Evolutionary conservation across 345 rosid species (phyloP).

Genomic region (Trapa bicornis): DNA sequence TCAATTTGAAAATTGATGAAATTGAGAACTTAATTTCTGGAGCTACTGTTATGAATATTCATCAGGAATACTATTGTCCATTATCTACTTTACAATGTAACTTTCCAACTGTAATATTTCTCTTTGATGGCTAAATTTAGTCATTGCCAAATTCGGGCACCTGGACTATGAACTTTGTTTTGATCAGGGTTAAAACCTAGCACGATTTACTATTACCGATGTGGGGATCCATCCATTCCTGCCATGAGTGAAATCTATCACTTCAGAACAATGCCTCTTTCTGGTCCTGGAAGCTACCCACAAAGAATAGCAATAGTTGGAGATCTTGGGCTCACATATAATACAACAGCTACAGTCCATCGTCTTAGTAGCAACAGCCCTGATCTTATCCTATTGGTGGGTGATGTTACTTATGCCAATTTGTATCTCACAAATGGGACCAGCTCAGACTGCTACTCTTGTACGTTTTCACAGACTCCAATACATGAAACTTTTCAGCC

Average conservation of each 20-base stretch:
- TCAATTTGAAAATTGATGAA: not conserved
- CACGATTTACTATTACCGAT: constrained; percentile 46
- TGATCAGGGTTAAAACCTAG: constrained; percentile 50
- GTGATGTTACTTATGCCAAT: constrained; percentile 73
- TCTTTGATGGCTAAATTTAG: not conserved
- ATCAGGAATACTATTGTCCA: not conserved
- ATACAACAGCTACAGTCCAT: constrained; percentile 47
- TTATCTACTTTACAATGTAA: not conserved
- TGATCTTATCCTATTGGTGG: constrained; percentile 66
- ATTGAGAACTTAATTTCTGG: not conserved
- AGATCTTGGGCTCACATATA: constrained; percentile 78
- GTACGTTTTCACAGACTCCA: constrained; percentile 44
- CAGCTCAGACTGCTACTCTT: constrained; percentile 36
- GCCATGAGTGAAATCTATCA: constrained; percentile 42
- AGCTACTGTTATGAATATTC: not conserved
- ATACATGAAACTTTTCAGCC: constrained; percentile 80
- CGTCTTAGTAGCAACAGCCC: constrained; percentile 60
- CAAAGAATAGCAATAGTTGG: constrained; percentile 64
- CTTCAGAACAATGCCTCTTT: constrained; percentile 66
- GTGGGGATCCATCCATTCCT: constrained; percentile 55
- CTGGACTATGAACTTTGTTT: constrained; percentile 1
- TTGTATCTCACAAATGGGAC: constrained; percentile 58
- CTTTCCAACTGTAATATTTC: not conserved
- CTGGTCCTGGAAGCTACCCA: constrained; percentile 44
- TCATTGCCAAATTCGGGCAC: not conserved